These are phyloP conservation scores for Porcisia deanei DNA, from an alignment of 208 protist species.

Conservation along the genomic window DNA sequence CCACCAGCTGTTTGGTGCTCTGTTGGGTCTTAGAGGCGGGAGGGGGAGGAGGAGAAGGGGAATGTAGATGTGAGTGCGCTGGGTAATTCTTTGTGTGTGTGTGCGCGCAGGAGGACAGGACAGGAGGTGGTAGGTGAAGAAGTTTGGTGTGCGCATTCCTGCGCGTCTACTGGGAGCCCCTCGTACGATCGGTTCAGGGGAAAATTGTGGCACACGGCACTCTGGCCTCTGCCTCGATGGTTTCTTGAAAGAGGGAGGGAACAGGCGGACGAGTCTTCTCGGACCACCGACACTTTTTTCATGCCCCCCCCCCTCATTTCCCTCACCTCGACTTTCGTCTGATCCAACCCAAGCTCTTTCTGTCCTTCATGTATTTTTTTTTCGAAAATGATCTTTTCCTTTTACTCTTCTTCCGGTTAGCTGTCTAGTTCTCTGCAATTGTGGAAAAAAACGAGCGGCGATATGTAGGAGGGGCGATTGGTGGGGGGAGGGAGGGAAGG, in stretches of 20 bases:
- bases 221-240: background rate
- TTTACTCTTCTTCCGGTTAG: conserved; percentile 16
- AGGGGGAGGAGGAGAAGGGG: no score
- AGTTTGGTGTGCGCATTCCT: background rate
- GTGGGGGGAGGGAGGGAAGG: background rate
- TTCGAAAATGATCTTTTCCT: background rate
- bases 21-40: background rate
- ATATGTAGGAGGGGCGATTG: no score
- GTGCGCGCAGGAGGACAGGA: background rate
- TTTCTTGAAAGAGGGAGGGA: conserved; percentile 11
- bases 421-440: background rate
- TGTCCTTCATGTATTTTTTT: background rate
- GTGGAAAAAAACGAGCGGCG: background rate
- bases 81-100: background rate
- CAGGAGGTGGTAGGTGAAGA: background rate
- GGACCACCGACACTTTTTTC: background rate
- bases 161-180: background rate
- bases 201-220: background rate
- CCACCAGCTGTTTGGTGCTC: background rate
- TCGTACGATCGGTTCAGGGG: background rate
- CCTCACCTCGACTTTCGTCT: background rate
- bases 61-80: background rate
- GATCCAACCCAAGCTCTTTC: no score
- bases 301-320: background rate
- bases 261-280: background rate